phyloP scores from a whole-genome alignment of 208 protist species.

The Wallacemonas rigidus region DNA sequence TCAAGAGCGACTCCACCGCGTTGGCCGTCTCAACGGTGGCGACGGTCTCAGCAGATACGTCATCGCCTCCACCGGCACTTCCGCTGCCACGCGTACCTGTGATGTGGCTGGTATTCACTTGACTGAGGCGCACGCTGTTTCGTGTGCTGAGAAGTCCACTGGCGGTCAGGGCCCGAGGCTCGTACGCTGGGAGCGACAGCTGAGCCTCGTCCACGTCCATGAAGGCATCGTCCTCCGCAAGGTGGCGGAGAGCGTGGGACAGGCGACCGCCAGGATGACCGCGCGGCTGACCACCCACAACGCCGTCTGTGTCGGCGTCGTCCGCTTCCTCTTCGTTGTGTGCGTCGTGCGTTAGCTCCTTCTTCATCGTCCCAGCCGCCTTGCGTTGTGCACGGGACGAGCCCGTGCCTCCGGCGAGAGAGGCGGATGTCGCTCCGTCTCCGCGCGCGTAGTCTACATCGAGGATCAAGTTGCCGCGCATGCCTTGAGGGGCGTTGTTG shows the following conservation, averaged over 20 bases:
- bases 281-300: neutral
- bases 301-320: neutral
- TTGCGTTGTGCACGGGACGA: constrained; percentile 15
- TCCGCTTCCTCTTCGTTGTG: neutral
- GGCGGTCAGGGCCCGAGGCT: constrained; percentile 6
- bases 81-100: too few species aligned
- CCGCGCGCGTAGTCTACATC: constrained; percentile 80
- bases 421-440: neutral
- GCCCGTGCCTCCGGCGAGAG: constrained; percentile 12
- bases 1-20: constrained; percentile 45
- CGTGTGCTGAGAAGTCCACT: constrained; percentile 9
- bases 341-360: neutral
- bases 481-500: constrained; percentile 83
- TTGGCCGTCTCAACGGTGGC: constrained; percentile 17
- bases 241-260: constrained; percentile 6
- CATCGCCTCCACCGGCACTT: too few species aligned
- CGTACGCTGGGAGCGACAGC: neutral
- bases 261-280: neutral
- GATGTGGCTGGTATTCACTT: neutral
- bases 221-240: constrained; percentile 10
- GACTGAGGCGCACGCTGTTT: constrained; percentile 14
- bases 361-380: constrained; percentile 16
- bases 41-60: neutral
- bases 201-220: neutral
- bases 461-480: constrained; percentile 82